These are phyloP conservation scores for Babesia ovata DNA, from an alignment of 169 alveolate genomes.

Conservation along the genomic window DNA sequence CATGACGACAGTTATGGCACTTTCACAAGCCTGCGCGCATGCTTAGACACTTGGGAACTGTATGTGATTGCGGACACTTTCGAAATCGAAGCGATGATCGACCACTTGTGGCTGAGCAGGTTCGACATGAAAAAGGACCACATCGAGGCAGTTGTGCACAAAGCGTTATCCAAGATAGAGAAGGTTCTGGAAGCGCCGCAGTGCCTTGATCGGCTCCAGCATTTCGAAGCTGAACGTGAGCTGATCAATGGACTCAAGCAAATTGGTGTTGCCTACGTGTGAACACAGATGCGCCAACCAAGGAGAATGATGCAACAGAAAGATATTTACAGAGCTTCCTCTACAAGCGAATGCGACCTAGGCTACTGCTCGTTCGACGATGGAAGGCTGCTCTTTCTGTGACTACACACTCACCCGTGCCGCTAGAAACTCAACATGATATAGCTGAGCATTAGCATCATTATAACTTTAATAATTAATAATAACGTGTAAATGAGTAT, in stretches of 20 bases:
- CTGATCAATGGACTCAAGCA: background rate
- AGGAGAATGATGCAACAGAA: too few species aligned
- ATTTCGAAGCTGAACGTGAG: background rate
- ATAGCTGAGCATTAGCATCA: too few species aligned
- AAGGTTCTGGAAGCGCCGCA: background rate
- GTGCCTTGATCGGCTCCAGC: background rate
- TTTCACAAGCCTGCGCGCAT: background rate
- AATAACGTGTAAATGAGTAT: too few species aligned
- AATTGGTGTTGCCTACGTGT: background rate
- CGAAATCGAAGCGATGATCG: conserved; percentile 6
- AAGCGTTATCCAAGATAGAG: background rate
- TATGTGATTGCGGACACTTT: background rate
- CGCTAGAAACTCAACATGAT: too few species aligned
- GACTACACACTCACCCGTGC: too few species aligned
- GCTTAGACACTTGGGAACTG: conserved; percentile 16
- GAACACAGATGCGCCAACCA: too few species aligned
- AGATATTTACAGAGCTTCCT: too few species aligned
- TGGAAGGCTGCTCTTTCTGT: too few species aligned
- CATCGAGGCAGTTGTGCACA: background rate
- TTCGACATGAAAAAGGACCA: background rate
- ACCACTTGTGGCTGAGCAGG: background rate
- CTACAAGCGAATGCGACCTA: too few species aligned
- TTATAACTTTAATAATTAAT: too few species aligned
- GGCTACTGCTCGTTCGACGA: too few species aligned
- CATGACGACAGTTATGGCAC: conserved; percentile 19